These are phyloP conservation scores for Wickerhamiella vanderwaltii DNA, from an alignment of 805 yeast species.

Conservation along the genomic window DNA sequence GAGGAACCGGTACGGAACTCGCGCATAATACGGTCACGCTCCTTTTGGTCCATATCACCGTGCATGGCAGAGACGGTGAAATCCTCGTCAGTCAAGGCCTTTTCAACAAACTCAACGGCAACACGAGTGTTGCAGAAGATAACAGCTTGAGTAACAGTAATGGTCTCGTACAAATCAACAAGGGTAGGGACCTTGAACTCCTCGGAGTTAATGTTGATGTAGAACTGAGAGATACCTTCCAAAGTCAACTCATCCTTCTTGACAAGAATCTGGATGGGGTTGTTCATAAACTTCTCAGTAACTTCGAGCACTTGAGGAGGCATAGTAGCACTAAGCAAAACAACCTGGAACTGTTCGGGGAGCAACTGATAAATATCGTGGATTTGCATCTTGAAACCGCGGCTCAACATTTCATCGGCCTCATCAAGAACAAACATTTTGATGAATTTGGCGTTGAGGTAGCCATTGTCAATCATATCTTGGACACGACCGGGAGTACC, in stretches of 20 bases:
- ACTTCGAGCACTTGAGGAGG: slow-evolving; percentile 85
- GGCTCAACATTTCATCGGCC: slow-evolving; percentile 91
- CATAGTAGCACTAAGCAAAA: slow-evolving; percentile 88
- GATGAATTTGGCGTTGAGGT: slow-evolving; percentile 66
- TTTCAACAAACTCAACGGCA: slow-evolving; percentile 82
- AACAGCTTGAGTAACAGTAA: slow-evolving; percentile 94
- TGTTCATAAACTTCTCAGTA: slow-evolving; percentile 85
- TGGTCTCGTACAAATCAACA: slow-evolving; percentile 88
- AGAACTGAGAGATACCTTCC: slow-evolving; percentile 92
- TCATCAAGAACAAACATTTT: slow-evolving; percentile 95
- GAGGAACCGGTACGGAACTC: slow-evolving; percentile 93
- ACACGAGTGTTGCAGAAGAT: slow-evolving; percentile 93
- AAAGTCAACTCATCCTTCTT: slow-evolving; percentile 91
- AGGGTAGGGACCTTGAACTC: slow-evolving; percentile 90
- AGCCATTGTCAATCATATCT: slow-evolving; percentile 89
- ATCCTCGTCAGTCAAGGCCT: slow-evolving; percentile 59
- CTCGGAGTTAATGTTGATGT: slow-evolving; percentile 81
- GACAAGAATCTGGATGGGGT: slow-evolving; percentile 88
- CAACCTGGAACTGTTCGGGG: slow-evolving; percentile 86
- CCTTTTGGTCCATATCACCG: slow-evolving; percentile 89
- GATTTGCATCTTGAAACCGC: slow-evolving; percentile 92
- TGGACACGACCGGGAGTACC: slow-evolving; percentile 98
- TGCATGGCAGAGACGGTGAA: slow-evolving; percentile 93
- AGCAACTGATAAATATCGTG: slow-evolving; percentile 82
- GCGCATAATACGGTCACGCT: slow-evolving; percentile 88